phyloP scores from a whole-genome alignment of 208 protist genomes.

The Leishmania turanica region DNA sequence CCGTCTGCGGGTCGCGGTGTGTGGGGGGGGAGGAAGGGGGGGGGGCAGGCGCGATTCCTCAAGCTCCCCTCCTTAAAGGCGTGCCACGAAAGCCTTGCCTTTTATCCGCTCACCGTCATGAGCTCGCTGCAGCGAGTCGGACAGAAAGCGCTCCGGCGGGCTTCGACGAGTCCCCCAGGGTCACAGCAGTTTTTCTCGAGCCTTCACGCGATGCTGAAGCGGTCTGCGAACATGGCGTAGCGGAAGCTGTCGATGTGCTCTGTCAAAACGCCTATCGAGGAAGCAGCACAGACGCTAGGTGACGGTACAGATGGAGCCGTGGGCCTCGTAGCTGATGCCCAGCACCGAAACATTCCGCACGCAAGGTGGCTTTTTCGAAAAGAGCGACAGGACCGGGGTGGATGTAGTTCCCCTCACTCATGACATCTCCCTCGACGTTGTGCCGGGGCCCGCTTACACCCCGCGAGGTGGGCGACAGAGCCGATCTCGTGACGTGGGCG shows the following conservation, averaged over 20 bases:
- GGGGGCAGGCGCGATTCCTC: constrained; percentile 3
- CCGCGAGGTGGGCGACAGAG: not conserved
- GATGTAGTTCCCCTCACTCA: constrained; percentile 12
- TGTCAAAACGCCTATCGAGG: constrained; percentile 52
- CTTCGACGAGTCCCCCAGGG: constrained; percentile 6
- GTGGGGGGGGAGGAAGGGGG: too few relatives aligned
- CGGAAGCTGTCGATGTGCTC: constrained; percentile 45
- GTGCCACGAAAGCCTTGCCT: not conserved
- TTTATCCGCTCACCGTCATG: not conserved
- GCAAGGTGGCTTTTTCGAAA: constrained; percentile 35
- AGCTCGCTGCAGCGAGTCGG: not conserved
- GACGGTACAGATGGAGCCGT: constrained; percentile 41
- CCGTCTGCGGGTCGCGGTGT: not conserved
- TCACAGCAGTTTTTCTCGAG: not conserved
- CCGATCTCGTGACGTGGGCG: not conserved
- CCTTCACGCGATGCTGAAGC: constrained; percentile 33
- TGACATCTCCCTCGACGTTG: not conserved
- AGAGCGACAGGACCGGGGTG: constrained; percentile 37
- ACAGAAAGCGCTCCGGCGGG: constrained; percentile 1
- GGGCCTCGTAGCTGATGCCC: constrained; percentile 45
- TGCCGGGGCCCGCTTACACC: not conserved
- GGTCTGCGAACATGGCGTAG: constrained; percentile 57
- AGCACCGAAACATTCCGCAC: constrained; percentile 41
- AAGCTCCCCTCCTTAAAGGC: constrained; percentile 1
- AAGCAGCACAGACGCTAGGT: constrained; percentile 52